These are phyloP conservation scores for Fusarium algeriense DNA, from an alignment of 2,329 filamentous ascomycete species.

Conservation along the genomic window DNA sequence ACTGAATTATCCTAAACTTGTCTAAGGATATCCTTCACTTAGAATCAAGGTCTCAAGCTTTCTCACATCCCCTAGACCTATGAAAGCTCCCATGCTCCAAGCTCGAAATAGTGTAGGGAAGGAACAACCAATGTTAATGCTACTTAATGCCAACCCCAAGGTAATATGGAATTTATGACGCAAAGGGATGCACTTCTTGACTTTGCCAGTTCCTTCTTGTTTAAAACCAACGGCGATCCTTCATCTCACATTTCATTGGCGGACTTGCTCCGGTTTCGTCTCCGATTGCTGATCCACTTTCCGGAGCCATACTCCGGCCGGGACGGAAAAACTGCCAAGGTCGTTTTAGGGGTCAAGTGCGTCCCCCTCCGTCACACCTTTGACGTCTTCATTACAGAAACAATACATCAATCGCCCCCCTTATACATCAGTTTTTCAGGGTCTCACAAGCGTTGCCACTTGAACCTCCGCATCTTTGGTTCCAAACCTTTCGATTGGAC, in stretches of 20 bases:
- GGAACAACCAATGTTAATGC: not conserved
- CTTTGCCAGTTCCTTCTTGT: not conserved
- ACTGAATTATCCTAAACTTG: too few species aligned
- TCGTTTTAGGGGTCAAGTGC: not conserved
- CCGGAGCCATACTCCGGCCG: not conserved
- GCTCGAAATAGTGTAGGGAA: not conserved
- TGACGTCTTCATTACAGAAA: conserved; percentile 25
- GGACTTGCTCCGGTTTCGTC: conserved; percentile 16
- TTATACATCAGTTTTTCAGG: conserved; percentile 12
- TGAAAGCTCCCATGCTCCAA: not conserved
- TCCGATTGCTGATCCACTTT: not conserved
- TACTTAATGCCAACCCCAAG: not conserved
- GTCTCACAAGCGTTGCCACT: conserved; percentile 10
- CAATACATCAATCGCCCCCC: not conserved
- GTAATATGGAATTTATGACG: not conserved
- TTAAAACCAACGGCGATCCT: not conserved
- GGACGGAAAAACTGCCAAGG: conserved; percentile 9
- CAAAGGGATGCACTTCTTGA: not conserved
- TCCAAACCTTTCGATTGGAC: not conserved
- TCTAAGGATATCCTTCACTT: too few species aligned
- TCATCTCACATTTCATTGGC: conserved; percentile 1
- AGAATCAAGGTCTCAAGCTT: not conserved
- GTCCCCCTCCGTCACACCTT: conserved; percentile 3
- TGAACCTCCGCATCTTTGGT: not conserved
- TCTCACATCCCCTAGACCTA: not conserved